Conservation (phyloP, 2,329 filamentous ascomycete species). For the Diaporthe humulicola region DNA sequence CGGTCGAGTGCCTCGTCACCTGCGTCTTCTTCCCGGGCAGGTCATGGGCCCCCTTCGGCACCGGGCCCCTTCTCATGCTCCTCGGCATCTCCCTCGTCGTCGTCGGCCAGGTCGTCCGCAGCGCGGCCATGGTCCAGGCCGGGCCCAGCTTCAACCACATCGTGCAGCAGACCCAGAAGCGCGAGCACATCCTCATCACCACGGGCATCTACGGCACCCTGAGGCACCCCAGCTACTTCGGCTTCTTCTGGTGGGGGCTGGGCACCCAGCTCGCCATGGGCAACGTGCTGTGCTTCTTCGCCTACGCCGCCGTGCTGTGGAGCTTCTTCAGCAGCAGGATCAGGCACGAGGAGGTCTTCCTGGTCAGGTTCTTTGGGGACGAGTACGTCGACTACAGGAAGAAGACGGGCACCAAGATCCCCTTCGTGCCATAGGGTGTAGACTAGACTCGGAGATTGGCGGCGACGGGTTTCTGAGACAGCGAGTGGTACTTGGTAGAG, state of each 20-base stretch:
- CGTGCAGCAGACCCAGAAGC: slow-evolving; percentile 78
- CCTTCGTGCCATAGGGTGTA: slow-evolving; percentile 68
- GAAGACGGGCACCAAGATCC: slow-evolving; percentile 82
- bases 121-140: slow-evolving; percentile 89
- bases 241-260: slow-evolving; percentile 98
- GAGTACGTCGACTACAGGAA: slow-evolving; percentile 83
- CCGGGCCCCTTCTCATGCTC: slow-evolving; percentile 57
- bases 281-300: slow-evolving; percentile 83
- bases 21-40: slow-evolving; percentile 66
- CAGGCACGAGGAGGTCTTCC: slow-evolving; percentile 79
- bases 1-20: slow-evolving; percentile 78
- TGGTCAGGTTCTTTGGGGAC: slow-evolving; percentile 86
- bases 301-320: slow-evolving; percentile 84
- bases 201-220: slow-evolving; percentile 81
- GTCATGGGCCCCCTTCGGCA: slow-evolving; percentile 60
- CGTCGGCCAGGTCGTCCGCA: slow-evolving; percentile 81
- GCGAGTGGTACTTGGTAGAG: background rate
- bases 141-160: slow-evolving; percentile 93
- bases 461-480: background rate
- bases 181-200: slow-evolving; percentile 84
- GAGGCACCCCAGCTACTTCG: slow-evolving; percentile 94
- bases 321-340: slow-evolving; percentile 85
- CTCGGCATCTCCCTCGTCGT: slow-evolving; percentile 75
- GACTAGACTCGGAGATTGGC: background rate
- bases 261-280: slow-evolving; percentile 93